phyloP scores from a whole-genome alignment of 2,329 filamentous ascomycete genomes.

The Diaporthe citrichinensis region DNA sequence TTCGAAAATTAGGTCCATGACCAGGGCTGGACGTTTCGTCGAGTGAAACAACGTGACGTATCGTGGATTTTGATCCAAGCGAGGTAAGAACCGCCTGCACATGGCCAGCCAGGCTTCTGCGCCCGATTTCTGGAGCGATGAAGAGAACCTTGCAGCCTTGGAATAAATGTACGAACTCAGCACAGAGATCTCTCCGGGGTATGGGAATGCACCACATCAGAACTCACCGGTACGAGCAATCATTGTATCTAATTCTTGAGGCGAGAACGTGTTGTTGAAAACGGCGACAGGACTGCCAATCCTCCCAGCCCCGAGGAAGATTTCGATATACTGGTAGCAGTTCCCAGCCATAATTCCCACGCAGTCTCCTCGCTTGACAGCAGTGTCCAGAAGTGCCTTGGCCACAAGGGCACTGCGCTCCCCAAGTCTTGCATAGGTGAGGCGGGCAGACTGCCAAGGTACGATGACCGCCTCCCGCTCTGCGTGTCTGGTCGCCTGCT shows the following conservation, averaged over 20 bases:
- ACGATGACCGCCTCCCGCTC: background rate
- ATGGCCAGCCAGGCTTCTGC: background rate
- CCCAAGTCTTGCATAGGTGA: background rate
- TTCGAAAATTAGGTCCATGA: background rate
- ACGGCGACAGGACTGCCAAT: background rate
- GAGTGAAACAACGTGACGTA: background rate
- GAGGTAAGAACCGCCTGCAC: background rate
- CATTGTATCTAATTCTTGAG: background rate
- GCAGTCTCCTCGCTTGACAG: background rate
- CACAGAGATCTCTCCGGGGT: background rate
- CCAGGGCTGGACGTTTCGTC: no score
- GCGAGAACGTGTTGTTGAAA: background rate
- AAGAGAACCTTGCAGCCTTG: background rate
- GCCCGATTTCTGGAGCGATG: background rate
- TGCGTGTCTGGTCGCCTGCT: background rate
- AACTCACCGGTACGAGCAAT: background rate
- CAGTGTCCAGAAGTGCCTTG: background rate
- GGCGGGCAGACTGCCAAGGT: background rate
- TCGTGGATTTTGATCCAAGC: background rate
- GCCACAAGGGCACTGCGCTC: background rate
- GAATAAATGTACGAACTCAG: background rate
- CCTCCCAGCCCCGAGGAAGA: background rate
- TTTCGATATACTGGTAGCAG: background rate
- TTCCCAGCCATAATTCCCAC: constrained; percentile 8
- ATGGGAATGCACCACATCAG: background rate